Evolutionary conservation across 495 filamentous ascomycete species (phyloP), one percentile per base, ranked within the genome.

Genomic region (Aspergillus leporis): DNA sequence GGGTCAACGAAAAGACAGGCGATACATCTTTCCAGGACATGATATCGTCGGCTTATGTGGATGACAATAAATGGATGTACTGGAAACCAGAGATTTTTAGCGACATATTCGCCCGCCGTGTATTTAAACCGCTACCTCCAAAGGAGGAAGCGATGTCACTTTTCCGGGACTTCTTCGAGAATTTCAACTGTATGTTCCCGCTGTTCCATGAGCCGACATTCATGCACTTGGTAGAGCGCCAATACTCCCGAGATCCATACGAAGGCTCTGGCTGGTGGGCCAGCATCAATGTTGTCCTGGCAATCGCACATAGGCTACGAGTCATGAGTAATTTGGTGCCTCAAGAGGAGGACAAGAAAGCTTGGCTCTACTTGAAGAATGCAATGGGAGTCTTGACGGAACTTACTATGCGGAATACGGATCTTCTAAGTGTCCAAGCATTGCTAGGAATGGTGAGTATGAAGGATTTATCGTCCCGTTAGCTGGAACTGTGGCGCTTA

Each of bases 211-310:
- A 97, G 71, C 92, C 93, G 14, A 97, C 94, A 0, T 98, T 98
- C 67, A 97, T 97, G 90, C 91, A 96, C 67, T 76, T 98, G 14
- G 91, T 97, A 21, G 91, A 97, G 62, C 85, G 87, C 61, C 92
- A 98, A 65, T 98, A 97, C 74, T 93, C 92, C 16, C 76, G 81
- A 36, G 88, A 96, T 65, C 94, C 93, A n/a, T 97, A 96, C 63
- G 90, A 93, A 69, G 92, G 93, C 40, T 94, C 91, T 25, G 94
- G 94, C 10, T 98, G 94, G 94, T 98, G 95, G 93, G 94, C 93
- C 6, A 94, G 91, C 70, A 82, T 98, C 63, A 98, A 98, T 67
- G 88, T 97, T 60, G 92, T 90, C 0, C 80, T 98, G 23, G 94
- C 94, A 2, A 96, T 98, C 59, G 85, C 93, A 1, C 90, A 97